phyloP scores from a whole-genome alignment of 495 filamentous ascomycete species.

The Neurospora sp. region DNA sequence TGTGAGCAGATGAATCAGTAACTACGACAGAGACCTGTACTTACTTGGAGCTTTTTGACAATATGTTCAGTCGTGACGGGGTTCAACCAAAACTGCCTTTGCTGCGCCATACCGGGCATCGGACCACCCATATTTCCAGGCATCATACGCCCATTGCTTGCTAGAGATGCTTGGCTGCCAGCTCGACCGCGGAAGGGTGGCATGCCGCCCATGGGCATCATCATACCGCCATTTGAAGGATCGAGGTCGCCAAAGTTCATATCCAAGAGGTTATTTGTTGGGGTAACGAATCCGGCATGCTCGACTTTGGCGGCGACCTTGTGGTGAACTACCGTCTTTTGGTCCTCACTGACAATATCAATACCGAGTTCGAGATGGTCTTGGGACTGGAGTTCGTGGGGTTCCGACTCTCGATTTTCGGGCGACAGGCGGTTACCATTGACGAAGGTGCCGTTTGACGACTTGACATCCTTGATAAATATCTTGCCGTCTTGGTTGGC shows the following conservation, averaged over 20 bases:
- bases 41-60: conserved; percentile 84
- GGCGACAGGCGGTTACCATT: conserved; percentile 83
- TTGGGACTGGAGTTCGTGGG: conserved; percentile 76
- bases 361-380: conserved; percentile 92
- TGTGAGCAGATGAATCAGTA: neutral
- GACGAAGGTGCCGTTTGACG: conserved; percentile 96
- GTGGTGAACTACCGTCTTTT: conserved; percentile 95
- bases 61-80: conserved; percentile 90
- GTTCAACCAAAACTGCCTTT: conserved; percentile 60
- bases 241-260: conserved; percentile 85
- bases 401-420: conserved; percentile 91
- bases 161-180: conserved; percentile 60
- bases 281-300: conserved; percentile 70
- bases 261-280: conserved; percentile 63
- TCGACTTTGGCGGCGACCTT: conserved; percentile 96
- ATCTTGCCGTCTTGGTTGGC: conserved; percentile 82
- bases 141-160: conserved; percentile 45
- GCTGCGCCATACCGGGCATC: conserved; percentile 31
- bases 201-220: conserved; percentile 41
- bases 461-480: conserved; percentile 95
- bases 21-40: conserved; percentile 18
- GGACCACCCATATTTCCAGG: conserved; percentile 51
- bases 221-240: conserved; percentile 57
- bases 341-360: conserved; percentile 96
- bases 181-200: conserved; percentile 53